phyloP scores from a whole-genome alignment of 345 rosid genomes.

The Dimocarpus longan region DNA sequence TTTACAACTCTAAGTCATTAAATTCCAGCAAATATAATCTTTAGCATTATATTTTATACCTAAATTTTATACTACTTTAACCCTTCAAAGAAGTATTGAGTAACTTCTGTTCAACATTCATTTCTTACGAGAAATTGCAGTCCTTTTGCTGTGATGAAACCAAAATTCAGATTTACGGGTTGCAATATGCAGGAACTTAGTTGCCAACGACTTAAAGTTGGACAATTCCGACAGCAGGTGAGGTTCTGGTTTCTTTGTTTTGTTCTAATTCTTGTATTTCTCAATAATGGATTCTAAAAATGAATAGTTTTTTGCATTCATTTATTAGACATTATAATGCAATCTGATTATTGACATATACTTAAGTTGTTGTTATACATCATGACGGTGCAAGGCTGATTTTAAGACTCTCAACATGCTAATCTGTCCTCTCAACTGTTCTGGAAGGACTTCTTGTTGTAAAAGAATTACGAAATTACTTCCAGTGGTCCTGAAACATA shows the following conservation, averaged over 20 bases:
- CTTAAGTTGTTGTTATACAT: background rate
- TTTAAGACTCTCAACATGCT: slow-evolving; percentile 5
- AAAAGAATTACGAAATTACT: background rate
- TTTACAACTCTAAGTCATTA: slow-evolving; percentile 52
- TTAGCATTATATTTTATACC: background rate
- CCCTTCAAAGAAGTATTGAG: background rate
- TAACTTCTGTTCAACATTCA: background rate
- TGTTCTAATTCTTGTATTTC: slow-evolving; percentile 4
- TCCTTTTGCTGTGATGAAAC: slow-evolving; percentile 15
- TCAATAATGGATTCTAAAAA: background rate
- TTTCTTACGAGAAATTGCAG: background rate
- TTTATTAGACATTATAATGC: background rate
- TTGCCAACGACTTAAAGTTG: slow-evolving; percentile 69
- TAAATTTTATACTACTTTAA: background rate
- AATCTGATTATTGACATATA: background rate
- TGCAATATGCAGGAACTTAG: slow-evolving; percentile 60
- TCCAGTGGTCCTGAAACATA: no score
- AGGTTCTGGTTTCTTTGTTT: slow-evolving; percentile 9
- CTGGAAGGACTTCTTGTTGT: background rate
- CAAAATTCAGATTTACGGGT: slow-evolving; percentile 8
- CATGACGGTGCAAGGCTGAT: background rate
- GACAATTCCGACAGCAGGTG: slow-evolving; percentile 49
- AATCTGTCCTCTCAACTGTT: background rate
- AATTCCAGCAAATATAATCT: background rate
- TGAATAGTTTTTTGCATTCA: background rate